Base-by-base conservation (phyloP, 2,329 filamentous ascomycete genomes). In the Cercospora berteroae region DNA sequence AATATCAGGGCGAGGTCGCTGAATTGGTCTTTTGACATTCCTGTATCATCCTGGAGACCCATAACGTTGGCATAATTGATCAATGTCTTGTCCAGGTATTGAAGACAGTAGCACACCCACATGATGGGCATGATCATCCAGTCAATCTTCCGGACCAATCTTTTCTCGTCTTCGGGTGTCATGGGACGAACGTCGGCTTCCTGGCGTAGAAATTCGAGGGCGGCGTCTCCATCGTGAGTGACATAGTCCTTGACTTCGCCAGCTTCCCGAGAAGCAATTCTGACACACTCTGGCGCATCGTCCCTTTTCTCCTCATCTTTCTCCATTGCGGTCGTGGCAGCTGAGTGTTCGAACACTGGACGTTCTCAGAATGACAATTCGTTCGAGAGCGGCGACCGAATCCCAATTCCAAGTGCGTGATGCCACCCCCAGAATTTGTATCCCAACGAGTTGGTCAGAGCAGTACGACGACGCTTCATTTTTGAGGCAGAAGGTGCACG, bases 11-110 rank as follows among this genome's bases (percentile, higher is more conserved):
- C 77, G 16, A 79, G 71, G 23, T 78, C 75, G 18, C 74, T 76
- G 68, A 79, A 80, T n/a, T 81, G 73, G 25, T 75, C 75, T 23
- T 75, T 75, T 3, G 72, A 73, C 65, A 81, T 73, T 27, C 70
- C 64, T 1, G 78, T 75, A 65, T 80, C 78, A 23, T 77, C 74
- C 39, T 78, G 74, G 25, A 81, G 70, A 12, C 79, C 79, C 77
- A 81, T 81, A 39, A 81, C 77, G 13, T 79, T 79, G 33, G 79
- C 80, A 70, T 81, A 79, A 67, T 80, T 81, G 70, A 80, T 72
- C 3, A 80, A 66, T 4, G 77, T 78, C 65, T 81, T 81, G 68
- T 81, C 79, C 3, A 81, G 70, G 63, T 80, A 81, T 62, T 81
- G 80, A 3, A 80, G 67, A 42, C 75, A 78, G 69, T 80, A 80